Percentiles rank a stretch among this genome's conserved stretches.
These are phyloP conservation scores for Penicillium concentricum DNA, from an alignment of 2,329 filamentous ascomycete species.

Conservation along the genomic window DNA sequence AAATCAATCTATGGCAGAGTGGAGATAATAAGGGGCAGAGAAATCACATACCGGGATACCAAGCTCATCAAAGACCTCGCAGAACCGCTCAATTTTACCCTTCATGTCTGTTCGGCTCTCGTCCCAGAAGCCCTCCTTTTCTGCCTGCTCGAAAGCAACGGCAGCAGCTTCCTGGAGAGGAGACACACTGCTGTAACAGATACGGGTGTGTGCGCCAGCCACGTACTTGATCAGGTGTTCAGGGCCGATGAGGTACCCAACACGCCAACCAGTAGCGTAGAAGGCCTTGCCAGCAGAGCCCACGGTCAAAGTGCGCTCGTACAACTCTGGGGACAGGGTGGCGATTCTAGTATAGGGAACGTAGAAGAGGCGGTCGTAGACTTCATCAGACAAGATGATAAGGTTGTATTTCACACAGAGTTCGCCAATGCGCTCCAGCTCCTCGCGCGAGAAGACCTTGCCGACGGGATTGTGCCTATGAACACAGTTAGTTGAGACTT, in stretches of 20 bases:
- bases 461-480: conserved; percentile 83
- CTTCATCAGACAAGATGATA: conserved; percentile 87
- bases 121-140: conserved; percentile 83
- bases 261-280: conserved; percentile 95
- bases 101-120: conserved; percentile 82
- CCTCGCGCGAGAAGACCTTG: conserved; percentile 84
- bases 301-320: conserved; percentile 84
- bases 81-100: conserved; percentile 82
- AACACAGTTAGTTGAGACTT: conserved; percentile 12
- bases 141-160: conserved; percentile 89
- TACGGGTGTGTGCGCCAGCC: conserved; percentile 86
- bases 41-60: conserved; percentile 57
- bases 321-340: conserved; percentile 86
- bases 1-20: not conserved
- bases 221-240: conserved; percentile 88
- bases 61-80: conserved; percentile 73
- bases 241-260: conserved; percentile 91
- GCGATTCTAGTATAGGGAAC: conserved; percentile 91
- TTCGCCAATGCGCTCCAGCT: conserved; percentile 80
- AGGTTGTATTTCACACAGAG: conserved; percentile 90
- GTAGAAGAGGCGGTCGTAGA: conserved; percentile 95
- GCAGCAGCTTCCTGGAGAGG: conserved; percentile 93
- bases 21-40: not conserved
- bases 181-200: conserved; percentile 92
- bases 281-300: conserved; percentile 98